Base-by-base conservation (phyloP, 257 asterid genomes). In the Solanum gandarillasii region DNA sequence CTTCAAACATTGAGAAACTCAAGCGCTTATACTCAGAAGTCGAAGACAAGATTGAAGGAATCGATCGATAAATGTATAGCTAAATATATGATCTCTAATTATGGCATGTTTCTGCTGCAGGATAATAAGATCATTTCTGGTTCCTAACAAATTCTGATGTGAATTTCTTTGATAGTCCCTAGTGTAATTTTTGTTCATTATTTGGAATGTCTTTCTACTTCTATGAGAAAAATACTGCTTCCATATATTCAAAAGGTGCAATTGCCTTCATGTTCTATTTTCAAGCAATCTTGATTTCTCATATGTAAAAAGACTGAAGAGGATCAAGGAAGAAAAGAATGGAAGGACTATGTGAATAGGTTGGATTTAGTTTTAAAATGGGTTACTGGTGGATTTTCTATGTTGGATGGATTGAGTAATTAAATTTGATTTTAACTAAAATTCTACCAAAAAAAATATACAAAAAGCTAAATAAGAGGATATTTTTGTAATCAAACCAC, bases 21-120 rank as follows among this genome's bases (percentile, higher is more conserved):
- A 95, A 87, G 91, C 94, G 92, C 84, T 84, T 97, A 88, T 97
- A 97, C 92, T 95, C 98, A 0, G 99, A 97, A 86, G 99, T 95
- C 68, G 98, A 95, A 87, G 98, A 95, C 96, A 97, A 97, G 98
- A 97, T 97, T 9, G 99, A 97, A 92, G 98, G 98, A 65, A 90
- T 97, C 25, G 98, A 94, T 85, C 91, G 98, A 88, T 96, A 82
- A 91, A 46, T 83, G 85, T 11, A 67, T 87, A 79, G 85, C 39
- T 25, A 14, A 79, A 14, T 20, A 16, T 27, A 43, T 38, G 31
- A 83, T 82, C 83, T 88, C 25, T 74, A 41, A 85, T 41, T 41
- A 62, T 52, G 39, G 76, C 82, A 9, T 75, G 16, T 43, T 29
- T 79, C 88, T 76, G 48, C 72, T 74, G 25, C 31, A 25, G 34